Base-by-base conservation (phyloP, 75 land plant genomes). In the Pseudotsuga menziesii region DNA sequence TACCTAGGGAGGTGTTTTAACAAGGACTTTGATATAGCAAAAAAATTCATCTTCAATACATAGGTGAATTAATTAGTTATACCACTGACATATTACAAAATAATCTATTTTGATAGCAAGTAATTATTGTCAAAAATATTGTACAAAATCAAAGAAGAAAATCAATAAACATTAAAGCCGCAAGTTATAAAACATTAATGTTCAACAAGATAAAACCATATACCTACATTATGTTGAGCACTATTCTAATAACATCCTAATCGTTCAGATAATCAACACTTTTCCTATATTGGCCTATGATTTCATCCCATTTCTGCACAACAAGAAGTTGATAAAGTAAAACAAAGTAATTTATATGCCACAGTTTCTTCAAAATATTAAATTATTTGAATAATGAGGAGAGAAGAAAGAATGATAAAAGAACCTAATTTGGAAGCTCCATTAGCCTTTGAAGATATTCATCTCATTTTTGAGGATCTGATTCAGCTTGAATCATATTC, bases 401-500 rank as follows among this genome's bases (percentile, higher is more conserved):
- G 20, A 27, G 11, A 22, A 69, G 61, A 52, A 15, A 76, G 41
- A 35, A 76, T n/a, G n/a, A 58, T 70, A 17, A 25, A 20, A 17
- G 19, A 56, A 93, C 99, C 91, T 93, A 94, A 81, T 97, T 97
- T 0, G 99, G 99, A 60, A 95, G 92, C 27, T 91, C 94, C 99
- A 97, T 97, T 69, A 97, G 75, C 76, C 95, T 89, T 57, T 90
- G 93, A 69, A 97, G 70, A 75, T 95, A 97, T 61, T 95, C 99
- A 80, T 97, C 98, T 63, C 99, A 88, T 76, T 90, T 92, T n/a
- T 85, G 89, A 16, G 88, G 88, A 87, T 94, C 98, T 35, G 91
- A 78, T 78, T 97, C 99, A 60, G 98, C 94, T 86, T 97, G 99
- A 76, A 97, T 95, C 99, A 97, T 97, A 72, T 88, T 88, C 29